phyloP scores from a whole-genome alignment of 768 basidiomycete species.

The Rhodocollybia butyracea region DNA sequence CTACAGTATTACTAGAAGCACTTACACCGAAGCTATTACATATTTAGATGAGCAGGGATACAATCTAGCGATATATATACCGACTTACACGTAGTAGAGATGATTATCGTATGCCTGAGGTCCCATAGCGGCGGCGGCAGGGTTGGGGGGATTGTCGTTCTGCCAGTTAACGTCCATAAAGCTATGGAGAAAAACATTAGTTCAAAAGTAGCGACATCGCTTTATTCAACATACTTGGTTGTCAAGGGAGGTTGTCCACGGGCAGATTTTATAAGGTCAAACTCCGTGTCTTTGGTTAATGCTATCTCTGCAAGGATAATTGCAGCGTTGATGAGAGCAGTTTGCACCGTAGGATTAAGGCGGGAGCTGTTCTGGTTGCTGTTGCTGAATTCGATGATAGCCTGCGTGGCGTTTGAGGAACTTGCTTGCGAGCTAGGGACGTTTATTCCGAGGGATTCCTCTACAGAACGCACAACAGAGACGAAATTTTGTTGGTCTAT shows the following conservation, averaged over 20 bases:
- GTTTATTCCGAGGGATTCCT: constrained; percentile 53
- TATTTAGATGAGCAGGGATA: constrained; percentile 7
- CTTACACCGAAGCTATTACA: constrained; percentile 54
- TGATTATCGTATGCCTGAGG: constrained; percentile 79
- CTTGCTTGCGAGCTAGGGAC: background rate
- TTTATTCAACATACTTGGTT: constrained; percentile 31
- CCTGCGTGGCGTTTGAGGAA: background rate
- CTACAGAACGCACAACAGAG: constrained; percentile 60
- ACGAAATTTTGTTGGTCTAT: constrained; percentile 73
- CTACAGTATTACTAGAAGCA: constrained; percentile 3
- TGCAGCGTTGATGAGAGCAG: constrained; percentile 31
- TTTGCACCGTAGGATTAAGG: constrained; percentile 24
- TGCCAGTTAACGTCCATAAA: constrained; percentile 88
- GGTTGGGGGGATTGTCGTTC: constrained; percentile 63
- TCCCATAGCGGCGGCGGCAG: constrained; percentile 63
- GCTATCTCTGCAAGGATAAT: constrained; percentile 34
- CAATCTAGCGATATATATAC: background rate
- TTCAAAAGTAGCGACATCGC: background rate
- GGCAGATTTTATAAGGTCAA: background rate
- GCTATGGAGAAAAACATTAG: constrained; percentile 29
- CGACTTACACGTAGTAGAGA: constrained; percentile 66
- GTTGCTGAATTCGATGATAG: background rate
- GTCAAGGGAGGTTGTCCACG: constrained; percentile 17
- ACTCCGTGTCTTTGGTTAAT: constrained; percentile 14
- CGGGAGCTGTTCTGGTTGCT: constrained; percentile 5